Conservation (phyloP, 257 asterid genomes). For the Fraxinus quadrangulata region DNA sequence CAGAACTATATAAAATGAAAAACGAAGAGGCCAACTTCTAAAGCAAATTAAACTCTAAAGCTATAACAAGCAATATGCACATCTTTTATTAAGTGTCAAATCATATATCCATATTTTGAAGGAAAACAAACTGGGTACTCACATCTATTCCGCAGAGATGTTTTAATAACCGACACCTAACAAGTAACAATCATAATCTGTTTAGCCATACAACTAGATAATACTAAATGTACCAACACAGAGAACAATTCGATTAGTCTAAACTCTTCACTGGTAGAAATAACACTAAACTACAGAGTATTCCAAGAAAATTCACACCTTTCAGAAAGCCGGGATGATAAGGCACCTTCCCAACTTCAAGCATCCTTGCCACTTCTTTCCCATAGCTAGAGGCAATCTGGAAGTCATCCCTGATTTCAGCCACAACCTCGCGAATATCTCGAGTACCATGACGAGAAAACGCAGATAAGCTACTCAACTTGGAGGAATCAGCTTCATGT, state of each 20-base stretch:
- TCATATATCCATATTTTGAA: not conserved
- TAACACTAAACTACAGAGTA: conserved; percentile 2
- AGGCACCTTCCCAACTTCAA: conserved; percentile 92
- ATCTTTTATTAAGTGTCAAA: not conserved
- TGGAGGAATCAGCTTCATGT: conserved; percentile 71
- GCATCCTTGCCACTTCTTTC: conserved; percentile 86
- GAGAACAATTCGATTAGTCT: not conserved
- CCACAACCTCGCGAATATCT: conserved; percentile 82
- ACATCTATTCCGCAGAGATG: too few relatives aligned
- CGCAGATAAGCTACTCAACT: conserved; percentile 56
- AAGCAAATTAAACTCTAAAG: not conserved
- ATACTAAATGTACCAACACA: not conserved
- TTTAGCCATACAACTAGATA: conserved; percentile 7
- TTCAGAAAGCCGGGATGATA: conserved; percentile 72
- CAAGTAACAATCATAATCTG: not conserved
- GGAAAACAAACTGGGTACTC: too few relatives aligned
- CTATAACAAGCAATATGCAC: conserved; percentile 9
- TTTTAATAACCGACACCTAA: too few relatives aligned
- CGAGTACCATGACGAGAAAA: conserved; percentile 71
- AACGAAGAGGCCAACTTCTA: not conserved
- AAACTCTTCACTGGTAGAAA: not conserved
- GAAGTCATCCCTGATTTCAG: conserved; percentile 90
- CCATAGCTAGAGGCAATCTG: conserved; percentile 82
- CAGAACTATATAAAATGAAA: not conserved
- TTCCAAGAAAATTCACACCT: conserved; percentile 48